Base-by-base conservation (phyloP, 306 rosid genomes). In the Urtica urens region DNA sequence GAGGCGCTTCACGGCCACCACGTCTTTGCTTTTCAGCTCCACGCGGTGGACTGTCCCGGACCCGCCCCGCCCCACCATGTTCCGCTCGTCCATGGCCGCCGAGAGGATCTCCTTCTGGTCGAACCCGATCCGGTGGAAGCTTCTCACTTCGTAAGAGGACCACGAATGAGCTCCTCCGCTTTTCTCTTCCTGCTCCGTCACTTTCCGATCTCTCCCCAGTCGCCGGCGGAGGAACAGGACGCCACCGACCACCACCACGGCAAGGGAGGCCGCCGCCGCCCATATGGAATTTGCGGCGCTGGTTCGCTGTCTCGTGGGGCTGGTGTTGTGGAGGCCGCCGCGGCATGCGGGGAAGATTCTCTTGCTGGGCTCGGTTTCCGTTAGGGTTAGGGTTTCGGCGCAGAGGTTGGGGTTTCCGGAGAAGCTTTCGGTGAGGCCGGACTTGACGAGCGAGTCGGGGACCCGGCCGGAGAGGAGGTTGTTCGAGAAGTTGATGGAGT, bases 61-160 rank as follows among this genome's bases (percentile, higher is more conserved):
- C n/a, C 94, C 96, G 39, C 99, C 99, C 4, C 63, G 79, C 16
- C 96, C 99, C 57, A 92, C 82, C 33, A 79, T 78, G 69, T 92
- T 92, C 78, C 85, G 85, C 2, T 85, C 96, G 5, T 71, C 86
- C 86, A 85, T 75, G 13, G 87, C 72, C n/a, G n/a, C n/a, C 19
- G 79, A 80, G 11, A 59, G 8, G 49, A 92, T 73, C 79, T 92
- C 86, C 7, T 77, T 62, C 40, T 54, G 99, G 61, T 85, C 78
- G 20, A 92, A 85, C 28, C 60, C 71, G 24, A 81, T 72, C 44
- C 73, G 82, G 63, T 92, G 99, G 53, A 82, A 92, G 72, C 94
- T 92, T 65, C 76, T 92, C 8, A 82, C 85, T 2, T 92, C 94
- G 60, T 67, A 82, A 7, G 86, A 75, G 86, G 66, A 77, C 62